Evolutionary conservation across 345 rosid genomes (phyloP).

Genomic region (Erodium maritimum): DNA sequence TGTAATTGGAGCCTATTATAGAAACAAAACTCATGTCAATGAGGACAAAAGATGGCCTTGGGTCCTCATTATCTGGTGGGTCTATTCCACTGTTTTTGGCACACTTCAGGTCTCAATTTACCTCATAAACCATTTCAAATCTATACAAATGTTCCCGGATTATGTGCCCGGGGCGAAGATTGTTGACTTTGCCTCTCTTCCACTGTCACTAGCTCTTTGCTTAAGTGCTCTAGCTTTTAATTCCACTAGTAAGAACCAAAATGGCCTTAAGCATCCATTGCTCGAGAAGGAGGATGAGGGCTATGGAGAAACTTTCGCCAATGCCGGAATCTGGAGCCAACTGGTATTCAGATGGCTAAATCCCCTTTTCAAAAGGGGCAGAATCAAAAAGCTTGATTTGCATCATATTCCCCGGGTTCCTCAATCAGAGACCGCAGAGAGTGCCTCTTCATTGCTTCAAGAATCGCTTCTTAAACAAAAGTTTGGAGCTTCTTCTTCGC

Average conservation of each 20-base stretch:
- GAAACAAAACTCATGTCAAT: slow-evolving; percentile 7
- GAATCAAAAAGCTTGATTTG: slow-evolving; percentile 26
- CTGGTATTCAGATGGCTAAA: slow-evolving; percentile 38
- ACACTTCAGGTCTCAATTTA: slow-evolving; percentile 18
- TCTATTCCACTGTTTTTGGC: slow-evolving; percentile 18
- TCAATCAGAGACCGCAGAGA: slow-evolving; percentile 32
- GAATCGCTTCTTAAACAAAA: slow-evolving; percentile 27
- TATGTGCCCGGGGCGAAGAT: slow-evolving; percentile 15
- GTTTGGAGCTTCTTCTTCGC: slow-evolving; percentile 15
- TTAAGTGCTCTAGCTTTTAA: slow-evolving; percentile 12
- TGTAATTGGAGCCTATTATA: slow-evolving; percentile 15
- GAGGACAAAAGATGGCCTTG: slow-evolving; percentile 29
- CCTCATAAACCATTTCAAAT: slow-evolving; percentile 12
- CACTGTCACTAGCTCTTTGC: slow-evolving; percentile 27
- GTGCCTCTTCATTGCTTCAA: slow-evolving; percentile 32
- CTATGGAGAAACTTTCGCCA: slow-evolving; percentile 7
- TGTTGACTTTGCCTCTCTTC: slow-evolving; percentile 33
- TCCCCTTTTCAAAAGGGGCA: slow-evolving; percentile 28
- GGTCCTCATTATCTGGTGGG: slow-evolving; percentile 45
- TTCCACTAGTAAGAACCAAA: slow-evolving; percentile 1
- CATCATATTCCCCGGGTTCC: slow-evolving; percentile 37
- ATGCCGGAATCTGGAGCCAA: slow-evolving; percentile 29
- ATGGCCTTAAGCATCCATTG: slow-evolving; percentile 18
- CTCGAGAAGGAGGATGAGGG: slow-evolving; percentile 11
- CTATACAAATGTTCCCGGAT: slow-evolving; percentile 13